Percentiles rank a stretch among this genome's conserved stretches.
phyloP scores from a whole-genome alignment of 257 asterid genomes.

The Pogostemon cablin region DNA sequence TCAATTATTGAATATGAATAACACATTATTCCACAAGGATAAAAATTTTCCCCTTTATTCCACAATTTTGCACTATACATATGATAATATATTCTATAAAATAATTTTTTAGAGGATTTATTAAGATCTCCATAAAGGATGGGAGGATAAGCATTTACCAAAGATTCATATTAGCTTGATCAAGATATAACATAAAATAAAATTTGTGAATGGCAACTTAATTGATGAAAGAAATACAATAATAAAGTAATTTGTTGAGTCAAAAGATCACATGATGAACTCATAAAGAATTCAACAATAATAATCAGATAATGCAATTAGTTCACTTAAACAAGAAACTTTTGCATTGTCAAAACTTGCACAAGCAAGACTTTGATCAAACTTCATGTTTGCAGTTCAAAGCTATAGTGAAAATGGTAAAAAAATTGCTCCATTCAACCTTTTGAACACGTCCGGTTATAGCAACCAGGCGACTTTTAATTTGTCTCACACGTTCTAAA shows the following conservation, averaged over 20 bases:
- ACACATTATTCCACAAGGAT: too few species aligned
- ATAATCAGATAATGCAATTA: neutral
- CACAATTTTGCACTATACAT: neutral
- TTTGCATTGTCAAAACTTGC: constrained; percentile 6
- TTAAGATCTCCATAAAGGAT: neutral
- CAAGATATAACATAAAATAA: neutral
- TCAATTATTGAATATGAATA: too few species aligned
- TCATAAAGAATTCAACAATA: constrained; percentile 12
- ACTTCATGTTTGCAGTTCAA: constrained; percentile 2
- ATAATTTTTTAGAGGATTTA: neutral
- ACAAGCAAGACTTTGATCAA: constrained; percentile 9
- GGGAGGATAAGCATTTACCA: neutral
- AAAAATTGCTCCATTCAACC: constrained; percentile 47
- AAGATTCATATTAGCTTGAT: neutral
- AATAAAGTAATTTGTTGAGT: too few species aligned
- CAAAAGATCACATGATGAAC: neutral
- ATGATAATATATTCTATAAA: neutral
- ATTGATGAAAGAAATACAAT: too few species aligned
- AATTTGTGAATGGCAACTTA: too few species aligned
- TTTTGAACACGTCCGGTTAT: constrained; percentile 97
- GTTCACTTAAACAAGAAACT: constrained; percentile 18
- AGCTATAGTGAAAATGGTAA: constrained; percentile 5
- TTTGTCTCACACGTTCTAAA: constrained; percentile 94
- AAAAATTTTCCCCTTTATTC: too few species aligned
- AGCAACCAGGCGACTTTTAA: constrained; percentile 93